These are phyloP conservation scores for Lupinus albus DNA, from an alignment of 306 rosid species.

Conservation along the genomic window DNA sequence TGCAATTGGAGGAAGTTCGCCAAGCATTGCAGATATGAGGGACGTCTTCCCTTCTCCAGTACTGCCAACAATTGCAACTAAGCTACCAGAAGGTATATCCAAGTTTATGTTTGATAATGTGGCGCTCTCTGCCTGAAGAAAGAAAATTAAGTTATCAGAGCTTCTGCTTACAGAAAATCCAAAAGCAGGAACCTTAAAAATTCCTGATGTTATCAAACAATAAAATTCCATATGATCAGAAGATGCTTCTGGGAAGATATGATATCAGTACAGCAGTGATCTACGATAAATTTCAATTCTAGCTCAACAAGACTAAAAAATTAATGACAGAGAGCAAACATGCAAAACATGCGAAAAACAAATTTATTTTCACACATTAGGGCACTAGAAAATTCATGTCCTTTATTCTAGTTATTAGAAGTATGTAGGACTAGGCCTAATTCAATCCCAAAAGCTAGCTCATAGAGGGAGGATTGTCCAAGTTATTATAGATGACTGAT, in stretches of 20 bases:
- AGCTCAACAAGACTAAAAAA: slow-evolving; percentile 11
- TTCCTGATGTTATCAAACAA: slow-evolving; percentile 25
- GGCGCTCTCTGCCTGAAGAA: slow-evolving; percentile 64
- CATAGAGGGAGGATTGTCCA: too few relatives aligned
- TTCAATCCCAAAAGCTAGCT: too few relatives aligned
- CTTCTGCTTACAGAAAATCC: slow-evolving; percentile 28
- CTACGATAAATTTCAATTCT: slow-evolving; percentile 30
- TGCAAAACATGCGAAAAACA: slow-evolving; percentile 5
- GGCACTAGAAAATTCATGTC: slow-evolving; percentile 18
- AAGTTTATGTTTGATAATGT: slow-evolving; percentile 78
- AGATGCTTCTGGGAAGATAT: slow-evolving; percentile 8
- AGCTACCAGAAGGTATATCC: slow-evolving; percentile 73
- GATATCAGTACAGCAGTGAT: background rate
- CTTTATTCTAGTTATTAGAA: slow-evolving; percentile 14
- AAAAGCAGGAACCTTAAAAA: slow-evolving; percentile 14
- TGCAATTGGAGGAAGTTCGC: slow-evolving; percentile 70
- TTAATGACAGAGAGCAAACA: slow-evolving; percentile 15
- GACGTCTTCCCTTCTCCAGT: slow-evolving; percentile 99
- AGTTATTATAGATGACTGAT: too few relatives aligned
- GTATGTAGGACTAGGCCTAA: too few relatives aligned
- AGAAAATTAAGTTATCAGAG: slow-evolving; percentile 13
- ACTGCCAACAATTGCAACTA: slow-evolving; percentile 95
- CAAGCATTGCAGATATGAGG: slow-evolving; percentile 88
- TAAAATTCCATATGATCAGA: slow-evolving; percentile 16
- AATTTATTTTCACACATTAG: slow-evolving; percentile 29